Evolutionary conservation across 495 filamentous ascomycete species (phyloP).

Genomic region (Lophiostoma macrostomum): DNA sequence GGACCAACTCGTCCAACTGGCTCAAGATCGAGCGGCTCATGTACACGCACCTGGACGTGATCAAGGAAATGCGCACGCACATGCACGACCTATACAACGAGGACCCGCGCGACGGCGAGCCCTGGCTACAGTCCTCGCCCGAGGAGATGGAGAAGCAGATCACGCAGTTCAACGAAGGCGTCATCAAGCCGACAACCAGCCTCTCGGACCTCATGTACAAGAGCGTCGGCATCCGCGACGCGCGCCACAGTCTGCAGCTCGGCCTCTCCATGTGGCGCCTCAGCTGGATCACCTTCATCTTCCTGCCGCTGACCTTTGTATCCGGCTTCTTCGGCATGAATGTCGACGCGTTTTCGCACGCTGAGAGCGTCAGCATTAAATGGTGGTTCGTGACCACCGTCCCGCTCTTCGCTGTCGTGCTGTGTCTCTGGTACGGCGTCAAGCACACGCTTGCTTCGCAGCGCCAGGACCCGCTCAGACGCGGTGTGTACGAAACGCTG

Average conservation of each 20-base stretch:
- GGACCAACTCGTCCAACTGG: slow-evolving; percentile 52
- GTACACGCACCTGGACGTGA: slow-evolving; percentile 47
- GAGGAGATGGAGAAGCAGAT: slow-evolving; percentile 46
- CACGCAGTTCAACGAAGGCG: slow-evolving; percentile 48
- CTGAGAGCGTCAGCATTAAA: slow-evolving; percentile 49
- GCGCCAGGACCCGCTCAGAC: slow-evolving; percentile 48
- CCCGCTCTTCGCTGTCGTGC: slow-evolving; percentile 48
- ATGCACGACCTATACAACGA: slow-evolving; percentile 37
- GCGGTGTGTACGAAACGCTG: slow-evolving; percentile 52
- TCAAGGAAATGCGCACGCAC: slow-evolving; percentile 47
- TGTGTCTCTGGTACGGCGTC: slow-evolving; percentile 49
- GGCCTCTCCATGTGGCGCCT: slow-evolving; percentile 49
- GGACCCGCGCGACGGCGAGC: slow-evolving; percentile 28
- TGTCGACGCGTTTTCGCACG: slow-evolving; percentile 43
- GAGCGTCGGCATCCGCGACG: slow-evolving; percentile 53
- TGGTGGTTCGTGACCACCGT: slow-evolving; percentile 51
- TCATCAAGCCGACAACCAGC: slow-evolving; percentile 50
- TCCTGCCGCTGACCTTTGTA: slow-evolving; percentile 54
- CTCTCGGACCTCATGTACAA: slow-evolving; percentile 55
- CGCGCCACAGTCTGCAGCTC: slow-evolving; percentile 50
- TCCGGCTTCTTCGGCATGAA: slow-evolving; percentile 56
- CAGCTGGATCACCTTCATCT: slow-evolving; percentile 46
- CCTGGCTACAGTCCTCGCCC: slow-evolving; percentile 44
- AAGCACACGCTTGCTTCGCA: slow-evolving; percentile 49
- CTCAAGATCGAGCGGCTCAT: slow-evolving; percentile 55